Conservation (phyloP, 805 yeast genomes). For the Candida maris region DNA sequence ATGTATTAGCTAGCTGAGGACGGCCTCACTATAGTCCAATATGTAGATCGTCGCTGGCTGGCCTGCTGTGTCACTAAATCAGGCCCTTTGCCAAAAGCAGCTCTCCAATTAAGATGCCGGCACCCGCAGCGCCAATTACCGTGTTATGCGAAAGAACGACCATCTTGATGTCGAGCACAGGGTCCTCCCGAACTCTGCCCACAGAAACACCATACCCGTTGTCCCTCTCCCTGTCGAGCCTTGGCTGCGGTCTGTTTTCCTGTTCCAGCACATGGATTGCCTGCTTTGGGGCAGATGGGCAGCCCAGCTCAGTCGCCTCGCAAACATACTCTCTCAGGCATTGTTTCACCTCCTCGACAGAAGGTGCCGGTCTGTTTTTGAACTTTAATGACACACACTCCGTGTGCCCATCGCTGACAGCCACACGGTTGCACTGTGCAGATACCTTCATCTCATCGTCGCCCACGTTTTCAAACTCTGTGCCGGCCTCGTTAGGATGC, state of each 20-base stretch:
- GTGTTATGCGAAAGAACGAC: slow-evolving; percentile 98
- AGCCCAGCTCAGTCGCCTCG: slow-evolving; percentile 75
- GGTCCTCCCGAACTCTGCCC: slow-evolving; percentile 91
- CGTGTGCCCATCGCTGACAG: slow-evolving; percentile 97
- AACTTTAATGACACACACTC: slow-evolving; percentile 89
- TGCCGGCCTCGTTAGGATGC: slow-evolving; percentile 45
- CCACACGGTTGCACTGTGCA: slow-evolving; percentile 95
- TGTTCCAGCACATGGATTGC: slow-evolving; percentile 91
- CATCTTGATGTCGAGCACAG: slow-evolving; percentile 91
- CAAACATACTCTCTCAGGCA: slow-evolving; percentile 70
- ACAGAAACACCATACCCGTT: slow-evolving; percentile 91
- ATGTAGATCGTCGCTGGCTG: too few relatives aligned
- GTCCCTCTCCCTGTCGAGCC: slow-evolving; percentile 95
- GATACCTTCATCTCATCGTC: slow-evolving; percentile 78
- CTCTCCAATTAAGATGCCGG: slow-evolving; percentile 95
- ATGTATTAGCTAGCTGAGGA: too few relatives aligned
- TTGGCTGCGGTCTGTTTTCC: slow-evolving; percentile 93
- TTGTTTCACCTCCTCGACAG: slow-evolving; percentile 72
- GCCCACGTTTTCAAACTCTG: slow-evolving; percentile 53
- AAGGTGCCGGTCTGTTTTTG: slow-evolving; percentile 78
- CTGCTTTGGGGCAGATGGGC: slow-evolving; percentile 90
- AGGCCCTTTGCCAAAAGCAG: slow-evolving; percentile 71
- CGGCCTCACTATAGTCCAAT: too few relatives aligned
- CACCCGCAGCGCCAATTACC: slow-evolving; percentile 97
- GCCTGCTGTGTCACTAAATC: slow-evolving; percentile 49